Evolutionary conservation across 169 alveolate species (phyloP), one percentile per base, ranked within the genome.

Genomic region (Cryptosporidium sp.): DNA sequence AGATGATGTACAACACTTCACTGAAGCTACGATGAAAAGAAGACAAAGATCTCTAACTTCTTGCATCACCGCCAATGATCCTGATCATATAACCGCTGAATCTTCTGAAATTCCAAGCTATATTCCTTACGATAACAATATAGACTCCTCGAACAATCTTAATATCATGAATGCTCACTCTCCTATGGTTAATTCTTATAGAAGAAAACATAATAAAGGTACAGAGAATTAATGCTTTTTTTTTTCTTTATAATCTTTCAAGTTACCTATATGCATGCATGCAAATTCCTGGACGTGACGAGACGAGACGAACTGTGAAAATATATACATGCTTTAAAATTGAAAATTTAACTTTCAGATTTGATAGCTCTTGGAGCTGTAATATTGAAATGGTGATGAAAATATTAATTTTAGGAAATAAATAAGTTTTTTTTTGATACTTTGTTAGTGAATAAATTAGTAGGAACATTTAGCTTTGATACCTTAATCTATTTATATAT

Each of bases 1-100:
- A 26, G 89, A 80, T 45, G 89, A 80, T 42, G 89, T 80, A 39
- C 89, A 80, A 42, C 89, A 80, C 26, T 80, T 80, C 56, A 80
- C 89, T 14, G 89, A 80, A 14, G 75, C 89, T 4, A 80, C 89
- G 2, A 80, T 80, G 89, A 80, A 80, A 65, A 26, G 89, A 31
- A 80, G 89, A 45, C 89, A 80, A 67, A 60, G 75, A 62, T 65
- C 72, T 35, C 21, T 65, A 23, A 65, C 72, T 18, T 65, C 72
- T 14, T 65, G 53, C 51, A 37, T 65, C 29, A 33, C 44, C 0
- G 67, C 67, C 0, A 56, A 26, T 12, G 67, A 56, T 56, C 29
- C 35, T 3, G 26, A 9, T 29, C 29, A 16, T 56, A 26, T 21
- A 21, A 5, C 37, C 6, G 67, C 67, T 56, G 72, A 73, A 9